Conservation (phyloP, 805 yeast species). For the Schwanniomyces polymorphus region DNA sequence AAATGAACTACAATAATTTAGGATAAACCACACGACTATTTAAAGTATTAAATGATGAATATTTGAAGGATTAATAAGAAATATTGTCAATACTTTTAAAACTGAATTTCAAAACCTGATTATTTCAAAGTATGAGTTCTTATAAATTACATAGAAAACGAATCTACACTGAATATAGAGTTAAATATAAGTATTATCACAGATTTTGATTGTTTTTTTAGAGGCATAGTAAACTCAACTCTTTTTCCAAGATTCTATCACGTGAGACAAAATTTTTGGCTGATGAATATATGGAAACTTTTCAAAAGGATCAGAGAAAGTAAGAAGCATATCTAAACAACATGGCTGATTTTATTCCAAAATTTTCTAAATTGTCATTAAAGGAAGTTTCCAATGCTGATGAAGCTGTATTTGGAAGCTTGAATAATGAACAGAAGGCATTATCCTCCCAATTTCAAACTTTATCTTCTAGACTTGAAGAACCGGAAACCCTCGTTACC, state of each 20-base stretch:
- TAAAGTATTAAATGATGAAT: too few relatives aligned
- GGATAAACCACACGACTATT: too few relatives aligned
- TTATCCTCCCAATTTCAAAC: slow-evolving; percentile 78
- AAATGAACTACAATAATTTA: too few relatives aligned
- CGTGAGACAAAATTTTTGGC: slow-evolving; percentile 3
- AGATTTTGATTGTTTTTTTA: too few relatives aligned
- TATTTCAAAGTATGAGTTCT: too few relatives aligned
- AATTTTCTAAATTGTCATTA: slow-evolving; percentile 30
- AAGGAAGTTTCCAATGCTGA: slow-evolving; percentile 18
- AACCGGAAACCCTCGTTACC: slow-evolving; percentile 41
- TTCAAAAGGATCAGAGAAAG: slow-evolving; percentile 1
- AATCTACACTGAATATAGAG: too few relatives aligned
- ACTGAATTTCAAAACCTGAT: too few relatives aligned
- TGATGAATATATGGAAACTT: slow-evolving; percentile 1
- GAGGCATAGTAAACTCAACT: too few relatives aligned
- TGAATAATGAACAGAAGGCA: slow-evolving; percentile 58
- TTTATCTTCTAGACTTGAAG: slow-evolving; percentile 57
- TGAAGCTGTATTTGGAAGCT: slow-evolving; percentile 24
- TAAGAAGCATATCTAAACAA: slow-evolving; percentile 3
- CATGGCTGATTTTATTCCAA: slow-evolving; percentile 30
- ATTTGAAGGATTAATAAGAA: too few relatives aligned
- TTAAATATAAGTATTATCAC: too few relatives aligned
- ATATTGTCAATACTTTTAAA: too few relatives aligned
- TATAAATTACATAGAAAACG: too few relatives aligned
- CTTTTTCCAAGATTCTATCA: neutral